phyloP scores from a whole-genome alignment of 2,329 filamentous ascomycete species.

The Cryphonectria radicalis region DNA sequence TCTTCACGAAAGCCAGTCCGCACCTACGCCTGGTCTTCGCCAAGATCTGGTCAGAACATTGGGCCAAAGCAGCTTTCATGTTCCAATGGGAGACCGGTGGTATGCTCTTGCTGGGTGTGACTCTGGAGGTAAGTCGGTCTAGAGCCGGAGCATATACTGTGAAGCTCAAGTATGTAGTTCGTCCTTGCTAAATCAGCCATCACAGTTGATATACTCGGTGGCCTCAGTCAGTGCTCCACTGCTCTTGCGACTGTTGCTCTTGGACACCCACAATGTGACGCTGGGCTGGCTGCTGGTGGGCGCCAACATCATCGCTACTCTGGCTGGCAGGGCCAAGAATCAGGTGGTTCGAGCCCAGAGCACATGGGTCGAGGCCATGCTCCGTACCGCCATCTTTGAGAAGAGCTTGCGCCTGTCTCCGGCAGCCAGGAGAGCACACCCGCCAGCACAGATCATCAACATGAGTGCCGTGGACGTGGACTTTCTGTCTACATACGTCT shows the following conservation, averaged over 20 bases:
- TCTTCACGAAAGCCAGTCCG: conserved; percentile 6
- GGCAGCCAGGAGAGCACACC: conserved; percentile 5
- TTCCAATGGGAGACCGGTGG: conserved; percentile 16
- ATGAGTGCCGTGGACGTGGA: conserved; percentile 20
- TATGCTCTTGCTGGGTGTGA: conserved; percentile 13
- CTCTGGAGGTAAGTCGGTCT: neutral
- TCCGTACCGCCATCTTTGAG: conserved; percentile 14
- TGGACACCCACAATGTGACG: conserved; percentile 6
- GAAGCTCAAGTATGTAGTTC: neutral
- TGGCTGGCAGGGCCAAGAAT: conserved; percentile 18
- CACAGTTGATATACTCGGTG: conserved; percentile 2
- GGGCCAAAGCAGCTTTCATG: conserved; percentile 10
- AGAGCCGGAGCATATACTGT: neutral
- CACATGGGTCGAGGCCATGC: conserved; percentile 13
- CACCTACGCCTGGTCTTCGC: conserved; percentile 9
- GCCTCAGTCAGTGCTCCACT: conserved; percentile 14
- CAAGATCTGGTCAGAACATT: neutral
- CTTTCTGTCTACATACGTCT: conserved; percentile 13
- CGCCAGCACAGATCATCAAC: conserved; percentile 16
- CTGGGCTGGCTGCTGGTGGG: conserved; percentile 11
- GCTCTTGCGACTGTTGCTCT: conserved; percentile 7
- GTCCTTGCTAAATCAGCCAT: neutral
- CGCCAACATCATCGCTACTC: conserved; percentile 13
- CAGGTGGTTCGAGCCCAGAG: conserved; percentile 10
- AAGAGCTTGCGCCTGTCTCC: conserved; percentile 17